A percentile compares a stretch with the other conserved stretches of the same genome.
These are phyloP conservation scores for Phytophthora pinifolia DNA, from an alignment of 352 stramenopile genomes.

Conservation along the genomic window DNA sequence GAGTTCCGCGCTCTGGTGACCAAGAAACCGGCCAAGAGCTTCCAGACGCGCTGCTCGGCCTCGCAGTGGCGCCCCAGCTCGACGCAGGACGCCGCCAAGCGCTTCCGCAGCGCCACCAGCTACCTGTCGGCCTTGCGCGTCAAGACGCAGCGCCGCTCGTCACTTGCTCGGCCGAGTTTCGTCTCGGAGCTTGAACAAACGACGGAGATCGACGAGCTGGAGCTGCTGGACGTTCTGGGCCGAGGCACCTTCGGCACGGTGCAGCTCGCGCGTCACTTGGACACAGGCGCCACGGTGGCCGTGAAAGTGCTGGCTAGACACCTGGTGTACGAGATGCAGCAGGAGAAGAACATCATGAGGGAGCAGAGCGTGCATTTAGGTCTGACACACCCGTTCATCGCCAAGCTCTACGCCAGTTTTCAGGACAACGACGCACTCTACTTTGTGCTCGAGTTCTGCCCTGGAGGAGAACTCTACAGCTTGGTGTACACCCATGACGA, in stretches of 20 bases:
- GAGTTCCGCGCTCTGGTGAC: conserved; percentile 36
- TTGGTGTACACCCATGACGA: conserved; percentile 69
- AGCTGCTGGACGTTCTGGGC: conserved; percentile 64
- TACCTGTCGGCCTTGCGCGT: conserved; percentile 26
- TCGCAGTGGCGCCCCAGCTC: conserved; percentile 27
- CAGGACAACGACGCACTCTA: conserved; percentile 74
- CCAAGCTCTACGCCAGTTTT: conserved; percentile 64
- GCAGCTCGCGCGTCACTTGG: conserved; percentile 58
- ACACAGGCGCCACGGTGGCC: conserved; percentile 53
- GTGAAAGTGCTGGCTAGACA: conserved; percentile 58
- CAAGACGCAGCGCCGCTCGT: conserved; percentile 16
- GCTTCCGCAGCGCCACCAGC: conserved; percentile 23
- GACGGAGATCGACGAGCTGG: conserved; percentile 43
- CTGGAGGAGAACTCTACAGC: conserved; percentile 84
- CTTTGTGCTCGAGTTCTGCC: conserved; percentile 76
- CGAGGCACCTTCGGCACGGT: conserved; percentile 73
- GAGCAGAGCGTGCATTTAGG: conserved; percentile 67
- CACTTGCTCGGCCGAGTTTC: conserved; percentile 16
- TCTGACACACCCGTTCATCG: conserved; percentile 62
- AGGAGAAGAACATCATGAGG: conserved; percentile 69
- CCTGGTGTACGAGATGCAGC: conserved; percentile 49
- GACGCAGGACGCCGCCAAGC: conserved; percentile 18
- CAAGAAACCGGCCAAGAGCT: conserved; percentile 16
- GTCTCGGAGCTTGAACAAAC: conserved; percentile 30
- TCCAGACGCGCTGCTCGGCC: conserved; percentile 35